Evolutionary conservation across 2,329 filamentous ascomycete species (phyloP), one percentile per base, ranked within the genome.

Genomic region (Cladobotryum protrusum): DNA sequence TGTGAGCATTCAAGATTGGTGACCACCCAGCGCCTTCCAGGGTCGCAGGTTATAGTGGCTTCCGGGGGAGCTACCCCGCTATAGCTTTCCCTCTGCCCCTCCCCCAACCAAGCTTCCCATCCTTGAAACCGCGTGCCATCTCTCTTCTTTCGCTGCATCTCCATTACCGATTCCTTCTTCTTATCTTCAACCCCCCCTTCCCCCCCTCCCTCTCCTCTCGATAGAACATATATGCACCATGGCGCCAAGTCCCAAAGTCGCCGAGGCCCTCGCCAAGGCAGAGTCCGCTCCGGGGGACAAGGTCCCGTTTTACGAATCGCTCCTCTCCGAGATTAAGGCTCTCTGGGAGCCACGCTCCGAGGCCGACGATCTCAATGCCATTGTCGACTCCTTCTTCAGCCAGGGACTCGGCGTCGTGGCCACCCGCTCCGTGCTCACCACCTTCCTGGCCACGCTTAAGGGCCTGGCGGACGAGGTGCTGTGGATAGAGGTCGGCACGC

Each of bases 341-440:
- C 55, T 71, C 45, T 73, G 73, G 13, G 64, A 71, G 4, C 68
- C 72, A 1, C 33, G 62, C 32, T 70, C 67, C 24, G 62, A 69
- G 37, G 56, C 60, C 40, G 61, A 77, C 53, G 83, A 91, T 66
- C 75, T 91, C 52, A 82, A 81, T 53, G 80, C 81, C 60, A 84
- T 88, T 57, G 74, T 84, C 48, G 77, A 84, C 59, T 80, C 77
- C 45, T 76, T 91, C 47, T 80, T 91, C 56, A 76, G 73, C 56
- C 83, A 87, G 59, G 76, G 77, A 18, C 77, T 91, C 48, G 86
- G 87, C 60, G 83, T 92, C 58, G 86, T 93, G n/a, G 77, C 83
- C 29, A 83, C 86, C 5, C 82, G 88, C 5, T 77, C 82, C 14
- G 76, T 93, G 12, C 81, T 95, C 54, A 75, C 78, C 49, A 71